A percentile compares a stretch with the other conserved stretches of the same genome.
Conservation (phyloP, 805 yeast species). For the Saccharomyces mikatae region DNA sequence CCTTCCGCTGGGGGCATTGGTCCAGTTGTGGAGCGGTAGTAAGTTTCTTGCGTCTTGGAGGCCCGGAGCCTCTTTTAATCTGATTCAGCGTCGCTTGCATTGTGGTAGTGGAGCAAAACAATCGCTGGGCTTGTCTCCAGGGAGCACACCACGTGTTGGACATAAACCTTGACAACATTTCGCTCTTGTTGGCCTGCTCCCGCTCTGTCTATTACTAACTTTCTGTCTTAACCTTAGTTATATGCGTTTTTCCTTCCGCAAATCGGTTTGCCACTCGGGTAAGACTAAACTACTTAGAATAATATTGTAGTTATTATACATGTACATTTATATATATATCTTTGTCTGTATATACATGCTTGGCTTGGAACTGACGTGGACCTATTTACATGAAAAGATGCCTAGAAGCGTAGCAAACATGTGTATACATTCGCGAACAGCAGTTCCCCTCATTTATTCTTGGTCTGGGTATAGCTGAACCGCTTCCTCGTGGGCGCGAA, state of each 20-base stretch:
- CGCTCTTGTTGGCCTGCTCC: neutral
- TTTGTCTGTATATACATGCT: neutral
- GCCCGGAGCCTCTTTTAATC: constrained; percentile 54
- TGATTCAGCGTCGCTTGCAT: constrained; percentile 63
- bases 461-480: constrained; percentile 72
- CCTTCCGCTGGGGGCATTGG: constrained; percentile 78
- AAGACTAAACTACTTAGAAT: neutral
- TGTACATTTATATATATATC: too few relatives aligned
- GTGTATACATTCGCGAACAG: neutral
- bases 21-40: constrained; percentile 76
- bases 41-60: constrained; percentile 35
- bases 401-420: neutral
- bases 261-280: neutral
- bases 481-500: constrained; percentile 91
- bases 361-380: neutral
- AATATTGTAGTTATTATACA: neutral
- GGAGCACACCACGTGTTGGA: neutral
- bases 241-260: neutral
- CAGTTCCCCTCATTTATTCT: constrained; percentile 37
- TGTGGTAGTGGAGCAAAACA: constrained; percentile 9
- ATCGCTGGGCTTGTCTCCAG: neutral
- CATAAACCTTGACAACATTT: neutral
- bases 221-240: neutral
- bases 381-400: neutral
- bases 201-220: neutral